Evolutionary conservation across 2,329 filamentous ascomycete genomes (phyloP).

Genomic region (Sordariomycetes sp.): DNA sequence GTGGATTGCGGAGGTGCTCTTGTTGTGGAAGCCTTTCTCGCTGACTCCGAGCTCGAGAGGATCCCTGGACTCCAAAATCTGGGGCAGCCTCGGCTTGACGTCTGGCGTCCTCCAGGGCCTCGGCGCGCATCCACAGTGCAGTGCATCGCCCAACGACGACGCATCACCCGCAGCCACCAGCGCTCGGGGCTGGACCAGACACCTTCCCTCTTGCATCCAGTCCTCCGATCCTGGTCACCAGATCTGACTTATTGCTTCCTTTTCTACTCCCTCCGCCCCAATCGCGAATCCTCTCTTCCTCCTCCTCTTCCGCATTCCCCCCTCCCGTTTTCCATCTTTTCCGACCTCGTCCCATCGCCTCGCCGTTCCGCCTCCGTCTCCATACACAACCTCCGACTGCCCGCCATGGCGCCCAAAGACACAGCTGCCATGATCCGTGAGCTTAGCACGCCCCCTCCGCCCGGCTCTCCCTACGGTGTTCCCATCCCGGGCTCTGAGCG

Average conservation of each 20-base stretch:
- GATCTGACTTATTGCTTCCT: not conserved
- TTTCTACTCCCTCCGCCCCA: conserved; percentile 1
- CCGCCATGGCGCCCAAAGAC: conserved; percentile 22
- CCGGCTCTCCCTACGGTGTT: conserved; percentile 70
- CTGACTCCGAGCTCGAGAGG: too few species aligned
- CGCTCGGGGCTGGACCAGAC: too few species aligned
- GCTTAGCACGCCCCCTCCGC: conserved; percentile 54
- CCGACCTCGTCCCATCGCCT: not conserved
- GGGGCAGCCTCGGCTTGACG: not conserved
- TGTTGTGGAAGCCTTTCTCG: too few species aligned
- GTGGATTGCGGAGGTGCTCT: too few species aligned
- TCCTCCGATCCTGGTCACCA: too few species aligned
- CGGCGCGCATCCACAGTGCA: not conserved
- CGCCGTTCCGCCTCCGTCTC: not conserved
- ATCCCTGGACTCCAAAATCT: not conserved
- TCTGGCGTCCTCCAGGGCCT: not conserved
- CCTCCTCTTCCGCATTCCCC: not conserved
- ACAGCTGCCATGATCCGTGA: conserved; percentile 36
- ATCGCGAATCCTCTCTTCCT: not conserved
- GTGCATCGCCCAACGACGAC: too few species aligned
- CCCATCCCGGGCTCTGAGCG: conserved; percentile 65
- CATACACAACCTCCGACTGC: not conserved
- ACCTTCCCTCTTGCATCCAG: too few species aligned
- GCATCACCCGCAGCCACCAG: too few species aligned
- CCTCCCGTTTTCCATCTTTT: conserved; percentile 3